Evolutionary conservation across 208 protist species (phyloP).

Genomic region (Crithidia expoeki): DNA sequence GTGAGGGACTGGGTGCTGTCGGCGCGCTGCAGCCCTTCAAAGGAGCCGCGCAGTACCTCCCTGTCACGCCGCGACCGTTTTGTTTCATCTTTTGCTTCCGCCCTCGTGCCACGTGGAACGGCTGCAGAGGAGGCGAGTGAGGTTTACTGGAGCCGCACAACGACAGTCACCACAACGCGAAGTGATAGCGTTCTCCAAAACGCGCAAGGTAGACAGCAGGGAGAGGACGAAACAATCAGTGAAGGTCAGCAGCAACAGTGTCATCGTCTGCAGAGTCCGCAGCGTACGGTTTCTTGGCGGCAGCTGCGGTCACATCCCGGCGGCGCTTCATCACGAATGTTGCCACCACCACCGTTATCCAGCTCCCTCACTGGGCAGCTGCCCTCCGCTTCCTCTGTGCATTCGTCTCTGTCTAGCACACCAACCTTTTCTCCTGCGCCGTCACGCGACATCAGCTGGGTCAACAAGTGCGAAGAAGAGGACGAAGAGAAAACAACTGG

Average conservation of each 20-base stretch:
- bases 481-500: not conserved
- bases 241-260: not conserved
- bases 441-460: conserved; percentile 6
- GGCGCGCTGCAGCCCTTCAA: conserved; percentile 33
- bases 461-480: not conserved
- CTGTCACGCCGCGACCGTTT: conserved; percentile 47
- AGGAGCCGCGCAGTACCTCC: conserved; percentile 45
- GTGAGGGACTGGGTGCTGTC: conserved; percentile 40
- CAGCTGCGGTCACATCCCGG: conserved; percentile 26
- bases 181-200: not conserved
- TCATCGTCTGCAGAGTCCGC: conserved; percentile 1
- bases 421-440: conserved; percentile 1
- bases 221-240: not conserved
- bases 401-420: conserved; percentile 2
- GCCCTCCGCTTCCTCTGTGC: too few species aligned
- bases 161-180: not conserved
- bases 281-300: conserved; percentile 28
- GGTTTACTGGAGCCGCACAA: not conserved
- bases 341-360: not conserved
- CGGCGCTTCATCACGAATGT: conserved; percentile 7
- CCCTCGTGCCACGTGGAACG: conserved; percentile 22
- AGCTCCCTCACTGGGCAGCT: too few species aligned
- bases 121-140: conserved; percentile 16
- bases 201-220: not conserved
- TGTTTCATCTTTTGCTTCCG: conserved; percentile 28